Conservation (phyloP, 2,329 filamentous ascomycete genomes). For the Diaporthe humulicola region DNA sequence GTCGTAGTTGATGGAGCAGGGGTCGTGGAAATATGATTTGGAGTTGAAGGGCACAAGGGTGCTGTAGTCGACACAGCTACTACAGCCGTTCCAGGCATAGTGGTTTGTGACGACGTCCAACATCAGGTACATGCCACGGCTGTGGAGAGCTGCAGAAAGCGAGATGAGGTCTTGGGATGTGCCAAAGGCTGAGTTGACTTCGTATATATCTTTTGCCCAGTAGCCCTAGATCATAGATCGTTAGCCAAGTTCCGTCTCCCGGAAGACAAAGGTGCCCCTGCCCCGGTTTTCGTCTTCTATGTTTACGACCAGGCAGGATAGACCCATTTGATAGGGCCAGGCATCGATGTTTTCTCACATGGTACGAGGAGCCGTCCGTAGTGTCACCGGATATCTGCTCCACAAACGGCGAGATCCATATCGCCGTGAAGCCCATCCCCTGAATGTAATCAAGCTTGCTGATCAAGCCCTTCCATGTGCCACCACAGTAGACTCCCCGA, state of each 20-base stretch:
- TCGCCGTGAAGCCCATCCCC: constrained; percentile 55
- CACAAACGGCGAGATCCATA: constrained; percentile 63
- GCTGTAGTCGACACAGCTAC: constrained; percentile 64
- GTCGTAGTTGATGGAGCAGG: constrained; percentile 65
- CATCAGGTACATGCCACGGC: constrained; percentile 67
- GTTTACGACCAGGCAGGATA: not conserved
- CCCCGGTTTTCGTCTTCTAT: not conserved
- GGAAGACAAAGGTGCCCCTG: not conserved
- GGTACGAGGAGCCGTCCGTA: constrained; percentile 50
- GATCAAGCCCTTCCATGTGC: constrained; percentile 61
- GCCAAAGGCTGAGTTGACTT: constrained; percentile 64
- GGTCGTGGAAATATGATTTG: constrained; percentile 66
- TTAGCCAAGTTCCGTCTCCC: not conserved
- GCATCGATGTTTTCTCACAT: constrained; percentile 27
- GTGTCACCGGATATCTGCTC: constrained; percentile 56
- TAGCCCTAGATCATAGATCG: constrained; percentile 57
- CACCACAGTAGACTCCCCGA: constrained; percentile 59
- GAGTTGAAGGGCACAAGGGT: constrained; percentile 67
- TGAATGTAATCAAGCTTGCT: constrained; percentile 64
- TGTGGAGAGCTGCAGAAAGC: constrained; percentile 64
- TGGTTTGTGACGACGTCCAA: constrained; percentile 72
- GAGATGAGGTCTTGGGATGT: constrained; percentile 61
- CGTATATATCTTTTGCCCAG: constrained; percentile 65
- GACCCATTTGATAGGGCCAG: not conserved
- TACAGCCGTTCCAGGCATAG: constrained; percentile 64